These are phyloP conservation scores for Annulohypoxylon nitens DNA, from an alignment of 495 filamentous ascomycete genomes.

Conservation along the genomic window DNA sequence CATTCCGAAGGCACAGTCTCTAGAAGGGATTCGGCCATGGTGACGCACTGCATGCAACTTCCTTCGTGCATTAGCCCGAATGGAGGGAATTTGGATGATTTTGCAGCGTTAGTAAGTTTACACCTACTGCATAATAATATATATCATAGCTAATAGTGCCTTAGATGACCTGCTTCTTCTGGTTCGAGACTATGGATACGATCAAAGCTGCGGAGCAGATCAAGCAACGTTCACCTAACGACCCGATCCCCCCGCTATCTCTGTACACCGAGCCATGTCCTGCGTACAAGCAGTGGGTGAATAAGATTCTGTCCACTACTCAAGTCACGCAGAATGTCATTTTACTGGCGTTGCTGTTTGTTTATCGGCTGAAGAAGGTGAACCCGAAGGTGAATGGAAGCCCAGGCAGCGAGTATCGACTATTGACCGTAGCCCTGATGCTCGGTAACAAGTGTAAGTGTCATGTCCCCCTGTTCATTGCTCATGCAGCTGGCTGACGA, in stretches of 20 bases:
- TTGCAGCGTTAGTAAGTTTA: slow-evolving; percentile 79
- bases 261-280: slow-evolving; percentile 79
- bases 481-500: slow-evolving; percentile 29
- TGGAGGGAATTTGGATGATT: slow-evolving; percentile 81
- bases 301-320: slow-evolving; percentile 89
- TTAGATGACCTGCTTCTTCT: slow-evolving; percentile 96
- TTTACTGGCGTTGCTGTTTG: slow-evolving; percentile 88
- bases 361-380: slow-evolving; percentile 90
- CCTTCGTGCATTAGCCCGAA: slow-evolving; percentile 79
- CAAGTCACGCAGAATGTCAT: slow-evolving; percentile 98
- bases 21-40: slow-evolving; percentile 60
- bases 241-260: slow-evolving; percentile 67
- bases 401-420: slow-evolving; percentile 92
- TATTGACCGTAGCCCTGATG: slow-evolving; percentile 97
- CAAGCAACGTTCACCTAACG: slow-evolving; percentile 55
- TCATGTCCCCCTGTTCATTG: slow-evolving; percentile 10
- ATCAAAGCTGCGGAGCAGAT: slow-evolving; percentile 79
- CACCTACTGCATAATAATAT: neutral
- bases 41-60: slow-evolving; percentile 74
- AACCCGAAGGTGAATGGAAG: slow-evolving; percentile 91
- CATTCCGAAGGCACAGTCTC: slow-evolving; percentile 46
- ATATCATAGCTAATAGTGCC: slow-evolving; percentile 23
- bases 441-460: slow-evolving; percentile 94
- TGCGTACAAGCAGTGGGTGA: slow-evolving; percentile 94
- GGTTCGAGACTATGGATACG: slow-evolving; percentile 92